Evolutionary conservation across 2,329 filamentous ascomycete species (phyloP).

Genomic region (Talaromyces sp.): DNA sequence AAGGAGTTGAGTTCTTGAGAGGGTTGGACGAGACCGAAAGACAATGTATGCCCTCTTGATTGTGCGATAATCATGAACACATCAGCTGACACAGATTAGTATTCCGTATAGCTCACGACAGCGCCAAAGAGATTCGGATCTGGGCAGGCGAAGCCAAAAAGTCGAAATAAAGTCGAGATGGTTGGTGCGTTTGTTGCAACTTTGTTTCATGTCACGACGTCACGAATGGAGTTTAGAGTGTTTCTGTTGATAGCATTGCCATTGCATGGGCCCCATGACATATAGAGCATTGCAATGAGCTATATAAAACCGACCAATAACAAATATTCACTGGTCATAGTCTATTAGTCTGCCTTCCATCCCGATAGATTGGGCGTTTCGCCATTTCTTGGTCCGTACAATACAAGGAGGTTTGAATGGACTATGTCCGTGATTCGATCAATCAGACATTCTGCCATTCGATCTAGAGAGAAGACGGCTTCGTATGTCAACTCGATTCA

Average conservation of each 20-base stretch:
- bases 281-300: background rate
- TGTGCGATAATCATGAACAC: too few relatives aligned
- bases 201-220: background rate
- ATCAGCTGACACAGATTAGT: conserved; percentile 41
- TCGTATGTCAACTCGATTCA: background rate
- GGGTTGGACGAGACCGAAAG: conserved; percentile 90
- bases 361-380: background rate
- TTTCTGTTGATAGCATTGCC: background rate
- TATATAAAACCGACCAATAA: background rate
- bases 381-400: background rate
- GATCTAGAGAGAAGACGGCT: too few relatives aligned
- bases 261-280: background rate
- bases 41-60: conserved; percentile 51
- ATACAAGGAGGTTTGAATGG: background rate
- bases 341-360: background rate
- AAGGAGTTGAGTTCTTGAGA: conserved; percentile 75
- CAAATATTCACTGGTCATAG: too few relatives aligned
- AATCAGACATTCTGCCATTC: background rate
- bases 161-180: conserved; percentile 27
- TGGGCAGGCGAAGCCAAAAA: conserved; percentile 67
- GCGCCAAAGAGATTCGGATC: conserved; percentile 65
- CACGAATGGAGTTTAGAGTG: conserved; percentile 1
- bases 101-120: conserved; percentile 73
- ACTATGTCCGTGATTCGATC: background rate
- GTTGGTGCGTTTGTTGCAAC: background rate